These are phyloP conservation scores for Mediolabrus comicus DNA, from an alignment of 108 stramenopile species.

Conservation along the genomic window DNA sequence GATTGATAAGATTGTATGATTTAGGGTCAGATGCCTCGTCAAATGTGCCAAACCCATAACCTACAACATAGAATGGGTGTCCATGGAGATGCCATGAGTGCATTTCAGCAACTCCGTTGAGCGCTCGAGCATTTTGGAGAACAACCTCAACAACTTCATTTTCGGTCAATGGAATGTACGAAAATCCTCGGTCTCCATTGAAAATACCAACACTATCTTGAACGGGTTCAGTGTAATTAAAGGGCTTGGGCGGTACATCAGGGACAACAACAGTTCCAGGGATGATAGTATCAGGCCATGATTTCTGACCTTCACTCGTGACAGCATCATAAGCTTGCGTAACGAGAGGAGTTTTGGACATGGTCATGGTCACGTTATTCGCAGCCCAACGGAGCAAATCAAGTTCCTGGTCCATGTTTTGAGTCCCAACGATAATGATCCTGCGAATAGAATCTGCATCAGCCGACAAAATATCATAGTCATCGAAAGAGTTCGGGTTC, in stretches of 20 bases:
- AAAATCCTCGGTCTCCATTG: slow-evolving; percentile 16
- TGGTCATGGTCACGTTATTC: slow-evolving; percentile 21
- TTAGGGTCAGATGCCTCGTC: slow-evolving; percentile 26
- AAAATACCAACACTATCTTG: slow-evolving; percentile 30
- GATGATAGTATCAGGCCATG: slow-evolving; percentile 28
- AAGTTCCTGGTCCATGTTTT: slow-evolving; percentile 9
- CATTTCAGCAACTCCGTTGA: slow-evolving; percentile 43
- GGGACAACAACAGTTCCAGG: slow-evolving; percentile 25
- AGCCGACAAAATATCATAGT: slow-evolving; percentile 16
- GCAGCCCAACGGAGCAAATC: slow-evolving; percentile 21
- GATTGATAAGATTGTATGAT: slow-evolving; percentile 47
- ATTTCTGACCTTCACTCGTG: slow-evolving; percentile 8
- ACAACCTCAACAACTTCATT: slow-evolving; percentile 31
- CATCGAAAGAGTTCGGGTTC: slow-evolving; percentile 15
- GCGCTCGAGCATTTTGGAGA: slow-evolving; percentile 23
- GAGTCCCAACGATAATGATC: slow-evolving; percentile 27
- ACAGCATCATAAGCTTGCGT: slow-evolving; percentile 24
- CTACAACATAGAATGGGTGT: slow-evolving; percentile 44
- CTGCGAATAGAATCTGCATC: slow-evolving; percentile 25
- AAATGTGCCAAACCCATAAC: slow-evolving; percentile 30
- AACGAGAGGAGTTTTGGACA: slow-evolving; percentile 3
- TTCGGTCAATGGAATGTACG: slow-evolving; percentile 5
- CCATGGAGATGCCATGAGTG: slow-evolving; percentile 50
- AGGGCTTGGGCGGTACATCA: slow-evolving; percentile 23
- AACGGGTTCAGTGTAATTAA: slow-evolving; percentile 42